Evolutionary conservation across 2,329 filamentous ascomycete genomes (phyloP).

Genomic region (Colletotrichum incanum): DNA sequence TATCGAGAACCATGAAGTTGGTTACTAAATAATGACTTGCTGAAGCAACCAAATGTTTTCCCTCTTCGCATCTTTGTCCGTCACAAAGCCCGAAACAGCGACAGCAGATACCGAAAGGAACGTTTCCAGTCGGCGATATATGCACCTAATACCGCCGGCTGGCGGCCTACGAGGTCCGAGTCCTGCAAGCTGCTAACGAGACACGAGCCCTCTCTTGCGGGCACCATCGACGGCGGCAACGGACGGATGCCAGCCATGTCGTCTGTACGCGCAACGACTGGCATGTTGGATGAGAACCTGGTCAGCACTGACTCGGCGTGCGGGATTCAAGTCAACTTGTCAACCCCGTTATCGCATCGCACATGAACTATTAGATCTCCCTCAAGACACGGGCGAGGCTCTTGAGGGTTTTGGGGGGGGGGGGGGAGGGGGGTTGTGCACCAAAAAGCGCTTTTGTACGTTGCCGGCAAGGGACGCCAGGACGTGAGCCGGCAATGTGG

Average conservation of each 20-base stretch:
- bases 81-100: background rate
- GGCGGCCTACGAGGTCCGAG: background rate
- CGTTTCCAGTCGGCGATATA: background rate
- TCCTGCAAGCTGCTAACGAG: constrained; percentile 1
- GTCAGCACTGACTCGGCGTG: background rate
- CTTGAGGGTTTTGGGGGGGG: background rate
- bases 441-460: background rate
- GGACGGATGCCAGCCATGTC: background rate
- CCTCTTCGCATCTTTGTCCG: background rate
- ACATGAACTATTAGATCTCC: background rate
- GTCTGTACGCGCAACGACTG: background rate
- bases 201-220: constrained; percentile 14
- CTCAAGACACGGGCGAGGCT: no score
- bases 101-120: background rate
- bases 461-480: background rate
- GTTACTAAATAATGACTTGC: constrained; percentile 3
- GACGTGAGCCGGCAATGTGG: background rate
- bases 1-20: background rate
- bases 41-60: background rate
- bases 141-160: background rate
- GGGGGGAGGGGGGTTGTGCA: background rate
- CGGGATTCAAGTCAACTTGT: background rate
- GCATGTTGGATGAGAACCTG: background rate
- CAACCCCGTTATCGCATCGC: background rate
- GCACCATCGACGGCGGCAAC: background rate